These are phyloP conservation scores for Trichomonas vaginalis DNA, from an alignment of 208 protist species.

Conservation along the genomic window DNA sequence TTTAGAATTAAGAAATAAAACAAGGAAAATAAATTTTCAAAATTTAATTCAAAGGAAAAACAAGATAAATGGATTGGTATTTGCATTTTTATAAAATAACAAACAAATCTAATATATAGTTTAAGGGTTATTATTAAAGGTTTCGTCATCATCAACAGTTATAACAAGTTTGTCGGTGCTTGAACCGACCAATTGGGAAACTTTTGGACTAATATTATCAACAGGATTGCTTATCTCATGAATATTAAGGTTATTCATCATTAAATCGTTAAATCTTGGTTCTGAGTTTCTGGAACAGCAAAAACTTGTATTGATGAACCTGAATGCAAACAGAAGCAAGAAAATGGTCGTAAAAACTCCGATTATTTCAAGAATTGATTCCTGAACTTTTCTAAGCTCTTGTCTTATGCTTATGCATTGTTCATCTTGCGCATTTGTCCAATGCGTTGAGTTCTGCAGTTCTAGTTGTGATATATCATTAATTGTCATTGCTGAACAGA, in stretches of 20 bases:
- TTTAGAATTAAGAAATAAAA: too few relatives aligned
- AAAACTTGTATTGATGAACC: not conserved
- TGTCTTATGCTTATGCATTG: not conserved
- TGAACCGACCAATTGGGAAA: not conserved
- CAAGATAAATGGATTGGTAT: too few relatives aligned
- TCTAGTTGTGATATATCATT: not conserved
- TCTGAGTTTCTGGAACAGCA: not conserved
- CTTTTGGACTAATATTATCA: not conserved
- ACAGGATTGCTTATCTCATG: not conserved
- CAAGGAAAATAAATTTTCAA: too few relatives aligned
- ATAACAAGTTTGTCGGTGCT: not conserved
- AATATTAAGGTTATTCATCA: not conserved
- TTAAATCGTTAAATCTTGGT: not conserved
- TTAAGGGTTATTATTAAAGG: too few relatives aligned
- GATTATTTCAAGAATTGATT: not conserved
- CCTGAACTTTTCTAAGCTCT: not conserved
- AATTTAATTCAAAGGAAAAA: too few relatives aligned
- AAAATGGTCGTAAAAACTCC: not conserved
- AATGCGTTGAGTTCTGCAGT: not conserved
- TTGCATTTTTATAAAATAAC: too few relatives aligned
- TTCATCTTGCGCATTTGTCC: not conserved
- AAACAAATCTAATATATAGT: too few relatives aligned
- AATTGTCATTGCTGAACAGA: not conserved
- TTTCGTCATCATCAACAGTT: not conserved
- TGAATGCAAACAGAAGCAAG: not conserved